Base-by-base conservation (phyloP, 805 yeast species). In the Gaillardinia entomophila region DNA sequence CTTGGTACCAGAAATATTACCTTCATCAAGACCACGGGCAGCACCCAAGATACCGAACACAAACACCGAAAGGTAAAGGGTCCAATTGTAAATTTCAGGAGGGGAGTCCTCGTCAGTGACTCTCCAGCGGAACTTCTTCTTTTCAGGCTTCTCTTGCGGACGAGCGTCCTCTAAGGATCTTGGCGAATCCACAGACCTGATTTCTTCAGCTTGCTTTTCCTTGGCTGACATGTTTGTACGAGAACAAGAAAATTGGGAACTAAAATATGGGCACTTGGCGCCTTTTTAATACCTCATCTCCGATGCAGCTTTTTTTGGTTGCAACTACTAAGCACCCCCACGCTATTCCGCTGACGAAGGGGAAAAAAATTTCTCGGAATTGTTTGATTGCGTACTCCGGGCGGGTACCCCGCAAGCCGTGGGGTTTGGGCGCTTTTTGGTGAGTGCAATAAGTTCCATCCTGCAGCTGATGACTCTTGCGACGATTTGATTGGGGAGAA, bases 11-110 rank as follows among this genome's bases (percentile, higher is more conserved):
- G 53, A 41, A 19, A 49, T 48, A 27, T 35, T 38, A 22, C 55
- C 55, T 35, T 49, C 55, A 32, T 49, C 55, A 26, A 39, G 41
- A 5, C 55, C 55, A 33, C 52, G 35, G 16, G 54, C 52, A 12
- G 50, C 49, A n/a, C 54, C 54, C 30, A 49, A 43, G 18, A 49
- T 35, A 16, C 52, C 52, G 29, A 47, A 47, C 16, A 46, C 52
- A 16, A 47, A 46, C 13, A 46, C 44, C 7, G 49, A 40, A 20
- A 42, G 24, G 27, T 45, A 48, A 16, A 49, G 37, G 4, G 46
- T 45, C 42, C 46, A 35, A 40, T 49, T 49, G 34, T 46, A 49
- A 16, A 49, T 46, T 23, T 48, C 50, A 23, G 37, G 42, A 12
- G 54, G 54, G 6, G 53, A 44, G 29, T 37, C 40, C 20, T 35